Evolutionary conservation across 2,329 filamentous ascomycete genomes (phyloP).

Genomic region (Nothophoma quercina): DNA sequence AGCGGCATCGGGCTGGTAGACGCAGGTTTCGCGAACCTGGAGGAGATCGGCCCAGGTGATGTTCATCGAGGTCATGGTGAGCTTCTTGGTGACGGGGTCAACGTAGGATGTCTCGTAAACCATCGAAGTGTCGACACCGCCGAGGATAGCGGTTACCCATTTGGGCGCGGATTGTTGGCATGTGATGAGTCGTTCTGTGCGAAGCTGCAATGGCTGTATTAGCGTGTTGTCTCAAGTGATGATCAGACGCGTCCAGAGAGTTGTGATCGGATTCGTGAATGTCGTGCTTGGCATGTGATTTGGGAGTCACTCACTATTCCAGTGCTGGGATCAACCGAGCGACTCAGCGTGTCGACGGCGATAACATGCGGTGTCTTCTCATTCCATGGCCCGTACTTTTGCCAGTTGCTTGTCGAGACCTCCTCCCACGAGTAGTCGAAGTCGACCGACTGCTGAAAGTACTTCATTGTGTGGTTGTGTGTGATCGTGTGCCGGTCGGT

Average conservation of each 20-base stretch:
- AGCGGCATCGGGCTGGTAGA: slow-evolving; percentile 71
- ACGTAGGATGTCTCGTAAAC: slow-evolving; percentile 98
- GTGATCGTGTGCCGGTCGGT: slow-evolving; percentile 26
- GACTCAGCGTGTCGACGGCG: slow-evolving; percentile 89
- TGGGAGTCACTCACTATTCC: slow-evolving; percentile 66
- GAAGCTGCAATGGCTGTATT: slow-evolving; percentile 58
- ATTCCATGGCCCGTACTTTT: slow-evolving; percentile 99
- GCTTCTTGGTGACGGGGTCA: slow-evolving; percentile 79
- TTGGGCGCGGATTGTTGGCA: slow-evolving; percentile 74
- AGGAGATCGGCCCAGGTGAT: slow-evolving; percentile 91
- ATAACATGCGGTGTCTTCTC: slow-evolving; percentile 97
- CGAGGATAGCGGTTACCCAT: slow-evolving; percentile 82
- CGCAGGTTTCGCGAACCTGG: slow-evolving; percentile 90
- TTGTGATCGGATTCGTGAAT: neutral
- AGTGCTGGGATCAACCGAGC: slow-evolving; percentile 68
- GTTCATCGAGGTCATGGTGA: slow-evolving; percentile 97
- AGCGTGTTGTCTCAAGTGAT: slow-evolving; percentile 5
- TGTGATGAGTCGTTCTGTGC: slow-evolving; percentile 73
- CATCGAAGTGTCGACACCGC: slow-evolving; percentile 80
- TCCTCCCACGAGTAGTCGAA: slow-evolving; percentile 99
- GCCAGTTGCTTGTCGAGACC: slow-evolving; percentile 97
- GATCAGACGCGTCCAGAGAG: neutral
- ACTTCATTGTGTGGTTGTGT: slow-evolving; percentile 72
- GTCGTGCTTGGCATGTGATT: slow-evolving; percentile 13
- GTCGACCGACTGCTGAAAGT: slow-evolving; percentile 87